Evolutionary conservation across 768 basidiomycete genomes (phyloP).

Genomic region (Suillus placidus): DNA sequence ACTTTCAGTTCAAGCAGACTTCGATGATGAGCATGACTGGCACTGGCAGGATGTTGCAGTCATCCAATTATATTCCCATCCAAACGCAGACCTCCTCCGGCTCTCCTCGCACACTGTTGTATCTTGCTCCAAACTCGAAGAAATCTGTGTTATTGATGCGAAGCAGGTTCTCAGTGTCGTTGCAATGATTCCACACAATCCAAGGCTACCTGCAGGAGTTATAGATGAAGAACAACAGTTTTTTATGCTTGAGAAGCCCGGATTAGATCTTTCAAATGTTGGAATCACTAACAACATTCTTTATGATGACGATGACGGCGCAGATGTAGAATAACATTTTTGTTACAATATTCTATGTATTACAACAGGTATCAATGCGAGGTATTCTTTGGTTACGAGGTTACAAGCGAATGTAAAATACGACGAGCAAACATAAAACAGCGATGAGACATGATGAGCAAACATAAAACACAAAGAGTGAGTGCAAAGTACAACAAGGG

Average conservation of each 20-base stretch:
- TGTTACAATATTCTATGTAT: too few relatives aligned
- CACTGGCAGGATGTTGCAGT: conserved; percentile 18
- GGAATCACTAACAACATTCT: background rate
- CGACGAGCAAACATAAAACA: too few relatives aligned
- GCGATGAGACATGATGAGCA: too few relatives aligned
- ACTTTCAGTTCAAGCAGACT: too few relatives aligned
- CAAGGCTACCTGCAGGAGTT: conserved; percentile 8
- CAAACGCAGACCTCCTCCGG: conserved; percentile 18
- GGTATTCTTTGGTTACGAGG: too few relatives aligned
- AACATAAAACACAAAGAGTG: too few relatives aligned
- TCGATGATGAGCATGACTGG: background rate
- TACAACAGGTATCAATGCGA: too few relatives aligned
- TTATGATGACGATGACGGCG: too few relatives aligned
- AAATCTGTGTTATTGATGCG: conserved; percentile 18
- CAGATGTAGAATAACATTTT: too few relatives aligned
- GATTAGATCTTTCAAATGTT: conserved; percentile 19
- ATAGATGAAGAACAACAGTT: conserved; percentile 12
- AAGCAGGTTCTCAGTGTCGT: conserved; percentile 22
- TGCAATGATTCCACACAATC: conserved; percentile 27
- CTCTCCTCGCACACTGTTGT: conserved; percentile 22
- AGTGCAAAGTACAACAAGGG: too few relatives aligned
- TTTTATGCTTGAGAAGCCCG: conserved; percentile 31
- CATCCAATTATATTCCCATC: conserved; percentile 23
- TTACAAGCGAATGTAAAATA: too few relatives aligned
- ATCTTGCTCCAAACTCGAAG: conserved; percentile 19